Percentiles rank a stretch among this genome's conserved stretches.
Conservation (phyloP, 208 protist species). For the Herpetomonas samuelpessoai region DNA sequence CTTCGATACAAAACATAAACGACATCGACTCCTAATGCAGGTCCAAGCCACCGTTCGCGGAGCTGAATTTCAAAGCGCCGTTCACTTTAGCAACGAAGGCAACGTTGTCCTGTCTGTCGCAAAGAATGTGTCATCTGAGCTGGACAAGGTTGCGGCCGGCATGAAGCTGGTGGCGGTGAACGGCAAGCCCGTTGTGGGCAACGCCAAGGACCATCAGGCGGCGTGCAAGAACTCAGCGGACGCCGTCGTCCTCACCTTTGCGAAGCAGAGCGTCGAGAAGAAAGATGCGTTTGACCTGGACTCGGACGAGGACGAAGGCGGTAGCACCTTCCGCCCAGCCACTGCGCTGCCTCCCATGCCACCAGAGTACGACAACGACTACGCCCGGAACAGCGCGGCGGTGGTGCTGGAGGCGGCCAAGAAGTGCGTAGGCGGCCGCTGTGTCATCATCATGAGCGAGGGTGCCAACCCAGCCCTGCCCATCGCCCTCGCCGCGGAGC, state of each 20-base stretch:
- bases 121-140: no score
- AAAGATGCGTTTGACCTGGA: conserved; percentile 84
- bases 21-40: conserved; percentile 1
- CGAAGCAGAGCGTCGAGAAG: no score
- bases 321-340: conserved; percentile 42
- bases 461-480: conserved; percentile 79
- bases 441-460: conserved; percentile 87
- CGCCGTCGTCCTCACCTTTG: no score
- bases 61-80: conserved; percentile 50
- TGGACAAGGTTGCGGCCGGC: conserved; percentile 51
- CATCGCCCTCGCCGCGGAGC: conserved; percentile 69
- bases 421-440: conserved; percentile 45
- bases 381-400: conserved; percentile 44
- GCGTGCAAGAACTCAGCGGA: no score
- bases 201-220: conserved; percentile 51
- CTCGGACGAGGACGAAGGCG: conserved; percentile 66
- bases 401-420: conserved; percentile 59
- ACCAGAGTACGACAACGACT: conserved; percentile 34
- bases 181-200: conserved; percentile 42
- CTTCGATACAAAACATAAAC: conserved; percentile 3
- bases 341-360: conserved; percentile 30
- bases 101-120: neutral
- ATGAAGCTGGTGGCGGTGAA: conserved; percentile 84
- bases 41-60: conserved; percentile 44
- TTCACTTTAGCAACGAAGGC: conserved; percentile 32